A percentile compares a stretch with the other conserved stretches of the same genome.
phyloP scores from a whole-genome alignment of 257 asterid genomes.

The Capsicum chinense region DNA sequence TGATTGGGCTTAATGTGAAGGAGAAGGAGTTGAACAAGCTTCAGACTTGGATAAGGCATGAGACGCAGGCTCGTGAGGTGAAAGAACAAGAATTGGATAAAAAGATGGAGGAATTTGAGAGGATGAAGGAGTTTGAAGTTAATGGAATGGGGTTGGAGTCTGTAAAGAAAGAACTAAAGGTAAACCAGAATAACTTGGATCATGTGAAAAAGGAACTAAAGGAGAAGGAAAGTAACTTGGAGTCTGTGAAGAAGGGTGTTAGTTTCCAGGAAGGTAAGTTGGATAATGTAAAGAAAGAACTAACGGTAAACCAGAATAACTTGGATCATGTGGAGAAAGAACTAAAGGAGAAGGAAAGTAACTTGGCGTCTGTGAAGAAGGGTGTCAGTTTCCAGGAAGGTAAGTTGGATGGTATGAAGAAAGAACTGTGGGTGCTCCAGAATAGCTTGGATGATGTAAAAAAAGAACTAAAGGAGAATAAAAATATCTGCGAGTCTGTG shows the following conservation, averaged over 20 bases:
- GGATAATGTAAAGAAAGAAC: not conserved
- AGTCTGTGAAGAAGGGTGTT: too few relatives aligned
- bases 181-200: too few relatives aligned
- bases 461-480: not conserved
- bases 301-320: not conserved
- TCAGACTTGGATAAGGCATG: slow-evolving; percentile 14
- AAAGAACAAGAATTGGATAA: slow-evolving; percentile 22
- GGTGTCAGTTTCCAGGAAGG: slow-evolving; percentile 5
- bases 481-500: not conserved
- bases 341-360: not conserved
- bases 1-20: not conserved
- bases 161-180: not conserved
- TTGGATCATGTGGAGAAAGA: not conserved
- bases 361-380: slow-evolving; percentile 16
- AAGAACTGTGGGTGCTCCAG: not conserved
- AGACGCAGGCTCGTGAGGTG: slow-evolving; percentile 21
- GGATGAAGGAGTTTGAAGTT: not conserved
- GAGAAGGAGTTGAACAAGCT: slow-evolving; percentile 25
- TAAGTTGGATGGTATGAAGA: not conserved
- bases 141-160: slow-evolving; percentile 7
- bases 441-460: not conserved
- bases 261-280: not conserved
- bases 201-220: too few relatives aligned
- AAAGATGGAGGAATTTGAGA: slow-evolving; percentile 5
- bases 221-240: too few relatives aligned